Base-by-base conservation (phyloP, 2,329 filamentous ascomycete genomes). In the Penicillium sp. region DNA sequence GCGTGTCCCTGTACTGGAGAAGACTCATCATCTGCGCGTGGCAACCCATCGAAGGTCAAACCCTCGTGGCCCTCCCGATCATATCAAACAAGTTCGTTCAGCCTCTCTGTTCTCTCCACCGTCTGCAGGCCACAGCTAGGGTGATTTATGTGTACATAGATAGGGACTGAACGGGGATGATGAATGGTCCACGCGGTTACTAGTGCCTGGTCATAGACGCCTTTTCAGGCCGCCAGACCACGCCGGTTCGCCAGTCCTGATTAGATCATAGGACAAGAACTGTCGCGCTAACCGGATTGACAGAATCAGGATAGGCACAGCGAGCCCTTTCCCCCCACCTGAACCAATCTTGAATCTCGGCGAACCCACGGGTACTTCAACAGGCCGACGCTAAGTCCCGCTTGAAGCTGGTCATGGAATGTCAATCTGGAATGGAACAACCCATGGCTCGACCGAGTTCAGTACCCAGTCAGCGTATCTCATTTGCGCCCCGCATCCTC, bases 391-490 rank as follows among this genome's bases (percentile, higher is more conserved):
- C 54, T 56, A 56, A 51, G 11, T 42, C 53, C 54, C 53, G 53
- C 51, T 51, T 49, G 50, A 49, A 47, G 49, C 55, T 53, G 54
- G 51, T 48, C 53, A 50, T 46, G 54, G 55, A 55, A 56, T 56
- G 55, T 46, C 43, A 50, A 55, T 53, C 47, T 11, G 40, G 27
- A 9, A 11, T 12, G 7, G 7, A 11, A 2, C 28, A 54, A 55
- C 54, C 56, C 54, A 58, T 47, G 54, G 54, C 56, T 55, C 48
- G 40, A 32, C 34, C 9, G 37, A 33, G 43, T 9, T 26, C 28
- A 9, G 27, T 9, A 35, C 9, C 44, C 38, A 52, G 24, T 49
- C 32, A 53, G 18, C n/a, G 41, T 12, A 18, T 25, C 12, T n/a
- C 6, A 24, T 34, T 6, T 26, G 38, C 18, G 18, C 39, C 43